Evolutionary conservation across 2,329 filamentous ascomycete species (phyloP).

Genomic region (Diaporthe sp.): DNA sequence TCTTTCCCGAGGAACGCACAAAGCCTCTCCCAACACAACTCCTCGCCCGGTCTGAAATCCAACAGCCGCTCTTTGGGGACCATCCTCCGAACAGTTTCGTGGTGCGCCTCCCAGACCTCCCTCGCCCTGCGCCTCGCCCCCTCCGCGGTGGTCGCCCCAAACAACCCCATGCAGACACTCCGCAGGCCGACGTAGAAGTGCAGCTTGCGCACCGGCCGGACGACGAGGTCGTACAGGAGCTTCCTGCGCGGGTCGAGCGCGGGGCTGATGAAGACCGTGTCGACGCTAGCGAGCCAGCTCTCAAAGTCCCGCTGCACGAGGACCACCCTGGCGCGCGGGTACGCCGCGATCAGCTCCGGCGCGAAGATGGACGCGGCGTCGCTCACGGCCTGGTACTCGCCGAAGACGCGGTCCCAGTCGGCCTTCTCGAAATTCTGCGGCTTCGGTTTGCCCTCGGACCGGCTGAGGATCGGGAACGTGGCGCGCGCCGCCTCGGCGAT

Average conservation of each 20-base stretch:
- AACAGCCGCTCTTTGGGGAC: conserved; percentile 51
- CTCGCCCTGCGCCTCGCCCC: conserved; percentile 62
- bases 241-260: conserved; percentile 3
- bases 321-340: conserved; percentile 79
- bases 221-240: conserved; percentile 8
- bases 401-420: conserved; percentile 68
- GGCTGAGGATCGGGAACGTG: background rate
- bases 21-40: conserved; percentile 22
- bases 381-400: conserved; percentile 43
- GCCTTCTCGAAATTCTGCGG: conserved; percentile 59
- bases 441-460: background rate
- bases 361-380: conserved; percentile 61
- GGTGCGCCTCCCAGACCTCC: conserved; percentile 63
- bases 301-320: conserved; percentile 76
- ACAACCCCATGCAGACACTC: conserved; percentile 76
- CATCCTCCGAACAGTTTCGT: conserved; percentile 43
- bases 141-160: conserved; percentile 76
- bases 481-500: conserved; percentile 12
- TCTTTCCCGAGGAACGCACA: conserved; percentile 20
- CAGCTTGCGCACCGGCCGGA: background rate
- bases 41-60: conserved; percentile 15
- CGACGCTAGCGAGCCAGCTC: conserved; percentile 71
- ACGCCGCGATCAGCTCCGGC: conserved; percentile 78
- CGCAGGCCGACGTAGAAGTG: conserved; percentile 61
- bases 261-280: conserved; percentile 59